phyloP scores from a whole-genome alignment of 352 stramenopile species.

The Peronospora farinosa region DNA sequence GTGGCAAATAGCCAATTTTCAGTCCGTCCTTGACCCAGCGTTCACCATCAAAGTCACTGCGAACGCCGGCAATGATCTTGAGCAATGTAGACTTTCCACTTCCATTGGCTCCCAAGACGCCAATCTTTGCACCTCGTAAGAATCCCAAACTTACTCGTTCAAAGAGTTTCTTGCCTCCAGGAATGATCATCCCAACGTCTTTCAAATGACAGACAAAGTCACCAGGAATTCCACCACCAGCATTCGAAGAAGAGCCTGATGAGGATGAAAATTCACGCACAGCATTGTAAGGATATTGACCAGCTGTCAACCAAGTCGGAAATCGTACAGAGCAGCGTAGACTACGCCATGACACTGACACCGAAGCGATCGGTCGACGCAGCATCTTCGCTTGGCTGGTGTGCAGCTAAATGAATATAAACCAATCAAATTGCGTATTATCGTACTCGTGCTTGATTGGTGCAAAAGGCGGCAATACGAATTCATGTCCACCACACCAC shows the following conservation, averaged over 20 bases:
- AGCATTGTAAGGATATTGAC: constrained; percentile 12
- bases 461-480: no score
- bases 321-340: background rate
- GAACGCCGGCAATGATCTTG: constrained; percentile 93
- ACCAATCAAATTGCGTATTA: no score
- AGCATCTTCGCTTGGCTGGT: constrained; percentile 13
- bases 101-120: constrained; percentile 92
- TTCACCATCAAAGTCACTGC: constrained; percentile 80
- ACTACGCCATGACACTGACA: constrained; percentile 4
- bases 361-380: constrained; percentile 8
- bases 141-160: constrained; percentile 73
- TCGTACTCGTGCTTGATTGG: no score
- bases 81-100: constrained; percentile 94
- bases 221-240: constrained; percentile 64
- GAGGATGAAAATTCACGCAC: constrained; percentile 32
- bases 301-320: constrained; percentile 11
- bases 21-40: constrained; percentile 83
- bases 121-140: constrained; percentile 91
- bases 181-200: constrained; percentile 71
- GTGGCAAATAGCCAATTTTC: constrained; percentile 81
- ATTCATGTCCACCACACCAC: constrained; percentile 5
- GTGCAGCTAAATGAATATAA: background rate
- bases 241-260: constrained; percentile 39
- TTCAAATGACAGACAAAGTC: constrained; percentile 81
- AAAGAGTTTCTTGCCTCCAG: constrained; percentile 81